These are phyloP conservation scores for Aspergillus incahuasiensis DNA, from an alignment of 495 filamentous ascomycete genomes.

Conservation along the genomic window DNA sequence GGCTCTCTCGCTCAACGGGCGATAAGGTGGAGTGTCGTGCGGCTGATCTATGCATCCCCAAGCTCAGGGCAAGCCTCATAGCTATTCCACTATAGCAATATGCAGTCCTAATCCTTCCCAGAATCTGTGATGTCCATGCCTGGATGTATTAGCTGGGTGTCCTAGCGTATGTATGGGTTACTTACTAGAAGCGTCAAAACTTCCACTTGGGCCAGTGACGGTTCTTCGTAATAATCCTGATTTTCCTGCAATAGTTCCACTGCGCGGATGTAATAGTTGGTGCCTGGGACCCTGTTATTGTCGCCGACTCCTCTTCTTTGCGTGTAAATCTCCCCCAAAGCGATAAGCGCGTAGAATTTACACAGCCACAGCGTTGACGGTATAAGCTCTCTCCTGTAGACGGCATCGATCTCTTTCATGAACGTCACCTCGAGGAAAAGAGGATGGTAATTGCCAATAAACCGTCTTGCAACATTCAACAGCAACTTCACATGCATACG, in stretches of 20 bases:
- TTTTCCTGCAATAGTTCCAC: constrained; percentile 9
- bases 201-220: constrained; percentile 8
- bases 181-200: constrained; percentile 11
- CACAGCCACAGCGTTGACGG: constrained; percentile 9
- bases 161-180: neutral
- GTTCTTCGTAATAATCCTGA: constrained; percentile 11
- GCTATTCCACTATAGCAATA: constrained; percentile 23
- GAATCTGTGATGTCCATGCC: constrained; percentile 15
- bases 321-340: constrained; percentile 11
- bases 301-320: constrained; percentile 2
- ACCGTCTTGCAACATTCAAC: constrained; percentile 8
- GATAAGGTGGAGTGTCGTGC: constrained; percentile 11
- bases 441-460: constrained; percentile 14
- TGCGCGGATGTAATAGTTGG: constrained; percentile 5
- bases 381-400: constrained; percentile 1
- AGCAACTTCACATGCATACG: constrained; percentile 9
- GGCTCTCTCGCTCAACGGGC: constrained; percentile 22
- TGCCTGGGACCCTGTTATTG: constrained; percentile 10
- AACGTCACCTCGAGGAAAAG: constrained; percentile 10
- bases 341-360: constrained; percentile 13
- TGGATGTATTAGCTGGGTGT: neutral
- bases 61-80: constrained; percentile 17
- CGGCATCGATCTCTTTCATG: constrained; percentile 12
- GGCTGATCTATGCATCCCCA: constrained; percentile 22
- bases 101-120: constrained; percentile 17